These are phyloP conservation scores for Linum trigynum DNA, from an alignment of 345 rosid species.

Conservation along the genomic window DNA sequence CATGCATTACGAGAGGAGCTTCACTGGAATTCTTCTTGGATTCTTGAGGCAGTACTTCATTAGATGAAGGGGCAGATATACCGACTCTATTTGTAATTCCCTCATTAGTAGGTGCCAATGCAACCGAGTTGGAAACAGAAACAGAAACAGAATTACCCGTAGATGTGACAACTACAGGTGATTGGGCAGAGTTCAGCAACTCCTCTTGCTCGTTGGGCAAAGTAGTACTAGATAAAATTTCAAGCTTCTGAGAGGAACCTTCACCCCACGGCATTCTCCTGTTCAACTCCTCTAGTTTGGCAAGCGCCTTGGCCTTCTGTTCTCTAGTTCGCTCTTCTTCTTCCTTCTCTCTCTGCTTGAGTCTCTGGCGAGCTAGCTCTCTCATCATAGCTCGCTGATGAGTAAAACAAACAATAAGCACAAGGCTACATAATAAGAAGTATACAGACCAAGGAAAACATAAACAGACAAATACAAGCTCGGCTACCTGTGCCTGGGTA, in stretches of 20 bases:
- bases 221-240: constrained; percentile 26
- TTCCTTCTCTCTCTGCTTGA: constrained; percentile 59
- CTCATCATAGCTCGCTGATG: constrained; percentile 64
- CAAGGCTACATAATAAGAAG: not conserved
- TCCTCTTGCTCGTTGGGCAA: constrained; percentile 33
- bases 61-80: constrained; percentile 22
- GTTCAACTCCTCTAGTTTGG: constrained; percentile 76
- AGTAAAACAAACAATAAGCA: not conserved
- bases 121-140: constrained; percentile 17
- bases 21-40: constrained; percentile 24
- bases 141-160: constrained; percentile 19
- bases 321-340: constrained; percentile 89
- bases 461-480: constrained; percentile 6
- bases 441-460: constrained; percentile 4
- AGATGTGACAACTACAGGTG: constrained; percentile 10
- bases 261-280: constrained; percentile 51
- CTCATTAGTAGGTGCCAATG: constrained; percentile 21
- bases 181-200: constrained; percentile 22
- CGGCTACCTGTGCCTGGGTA: constrained; percentile 40
- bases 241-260: constrained; percentile 31
- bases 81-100: constrained; percentile 22
- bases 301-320: constrained; percentile 79
- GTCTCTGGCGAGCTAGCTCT: constrained; percentile 66
- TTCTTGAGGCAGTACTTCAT: constrained; percentile 22
- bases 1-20: constrained; percentile 17